Base-by-base conservation (phyloP, 176 grass and related monocot genomes). In the Typha latifolia region DNA sequence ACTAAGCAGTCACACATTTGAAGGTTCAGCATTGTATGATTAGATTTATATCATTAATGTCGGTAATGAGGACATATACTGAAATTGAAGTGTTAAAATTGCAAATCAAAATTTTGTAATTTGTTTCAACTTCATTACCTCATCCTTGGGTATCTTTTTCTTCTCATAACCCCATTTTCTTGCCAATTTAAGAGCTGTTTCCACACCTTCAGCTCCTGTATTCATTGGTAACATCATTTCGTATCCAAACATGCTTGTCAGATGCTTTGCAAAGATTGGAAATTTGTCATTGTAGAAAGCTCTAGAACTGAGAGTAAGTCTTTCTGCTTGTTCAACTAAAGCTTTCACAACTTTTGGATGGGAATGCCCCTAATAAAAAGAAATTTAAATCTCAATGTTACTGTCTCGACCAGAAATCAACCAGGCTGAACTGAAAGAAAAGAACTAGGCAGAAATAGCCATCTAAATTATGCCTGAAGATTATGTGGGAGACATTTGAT, bases 211-310 rank as follows among this genome's bases (percentile, higher is more conserved):
- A 73, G 94, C 94, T 51, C 94, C 94, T 78, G 89, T 92, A 82
- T 97, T 97, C 93, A 97, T 97, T 11, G 93, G 93, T 62, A 97
- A 52, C 93, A 92, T 76, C 93, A 97, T 97, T 20, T 97, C 88
- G 68, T 92, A 92, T 61, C 88, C 85, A 86, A 97, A 97, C 85
- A 97, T 80, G 57, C 73, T 74, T 8, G 82, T 91, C 47, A 96
- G 48, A 55, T 86, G 78, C 21, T 84, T 75, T 0, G 93, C 93
- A 82, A 97, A 92, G 67, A 82, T 81, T 48, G 93, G 93, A 77
- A 97, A 84, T 16, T 87, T 92, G 47, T 97, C 89, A 56, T 92
- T 97, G 72, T 91, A 92, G 74, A 97, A 97, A 62, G 89, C 94
- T 80, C 94, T 89, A 71, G 94, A 97, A 75, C 89, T 97, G 71